phyloP scores from a whole-genome alignment of 2,329 filamentous ascomycete genomes.

The Orbilia quercus region DNA sequence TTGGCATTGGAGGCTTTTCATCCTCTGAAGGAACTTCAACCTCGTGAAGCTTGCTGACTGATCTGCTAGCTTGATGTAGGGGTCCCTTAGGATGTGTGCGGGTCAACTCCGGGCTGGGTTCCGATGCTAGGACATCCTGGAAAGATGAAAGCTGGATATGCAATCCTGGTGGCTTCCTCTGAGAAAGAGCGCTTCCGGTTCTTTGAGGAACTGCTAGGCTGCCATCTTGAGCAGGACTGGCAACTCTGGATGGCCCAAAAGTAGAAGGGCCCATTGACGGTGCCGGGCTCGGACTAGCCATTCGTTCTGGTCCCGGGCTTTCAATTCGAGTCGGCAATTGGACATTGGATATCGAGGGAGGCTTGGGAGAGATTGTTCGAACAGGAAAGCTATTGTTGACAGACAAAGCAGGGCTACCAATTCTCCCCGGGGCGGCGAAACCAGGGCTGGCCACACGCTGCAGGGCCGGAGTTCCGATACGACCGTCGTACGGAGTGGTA shows the following conservation, averaged over 20 bases:
- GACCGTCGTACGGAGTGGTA: conserved; percentile 48
- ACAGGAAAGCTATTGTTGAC: conserved; percentile 37
- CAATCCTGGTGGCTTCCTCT: conserved; percentile 51
- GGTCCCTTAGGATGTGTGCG: conserved; percentile 43
- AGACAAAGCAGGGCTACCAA: conserved; percentile 50
- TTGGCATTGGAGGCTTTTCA: conserved; percentile 39
- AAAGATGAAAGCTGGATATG: conserved; percentile 53
- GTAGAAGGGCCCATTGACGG: conserved; percentile 45
- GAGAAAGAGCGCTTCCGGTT: conserved; percentile 53
- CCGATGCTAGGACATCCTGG: conserved; percentile 52
- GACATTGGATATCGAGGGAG: conserved; percentile 16
- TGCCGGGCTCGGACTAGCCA: conserved; percentile 46
- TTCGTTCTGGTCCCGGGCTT: conserved; percentile 49
- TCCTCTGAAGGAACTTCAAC: conserved; percentile 48
- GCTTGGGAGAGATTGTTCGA: conserved; percentile 45
- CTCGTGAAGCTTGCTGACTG: conserved; percentile 53
- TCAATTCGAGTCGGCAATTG: conserved; percentile 43
- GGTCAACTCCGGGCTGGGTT: conserved; percentile 48
- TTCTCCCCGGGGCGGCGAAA: conserved; percentile 45
- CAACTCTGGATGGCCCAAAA: conserved; percentile 45
- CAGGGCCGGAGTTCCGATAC: conserved; percentile 51
- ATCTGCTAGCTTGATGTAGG: conserved; percentile 43
- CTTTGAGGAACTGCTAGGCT: conserved; percentile 34
- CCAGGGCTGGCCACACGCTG: conserved; percentile 48
- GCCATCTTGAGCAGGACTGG: conserved; percentile 49